phyloP scores from a whole-genome alignment of 805 yeast species.

The Starmerella vitae region DNA sequence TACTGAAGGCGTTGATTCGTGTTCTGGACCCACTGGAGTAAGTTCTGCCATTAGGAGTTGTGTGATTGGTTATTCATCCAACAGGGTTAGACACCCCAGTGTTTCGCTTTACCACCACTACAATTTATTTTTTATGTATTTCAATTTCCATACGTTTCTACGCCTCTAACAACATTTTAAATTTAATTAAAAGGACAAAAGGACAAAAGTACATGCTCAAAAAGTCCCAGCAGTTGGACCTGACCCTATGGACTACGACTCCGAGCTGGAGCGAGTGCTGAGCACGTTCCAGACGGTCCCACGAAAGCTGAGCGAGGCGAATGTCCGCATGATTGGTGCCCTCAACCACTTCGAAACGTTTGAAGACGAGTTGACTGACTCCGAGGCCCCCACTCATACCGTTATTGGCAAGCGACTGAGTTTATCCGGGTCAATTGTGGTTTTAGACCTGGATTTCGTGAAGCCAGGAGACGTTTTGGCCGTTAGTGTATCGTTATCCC shows the following conservation, averaged over 20 bases:
- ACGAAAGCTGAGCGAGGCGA: slow-evolving; percentile 27
- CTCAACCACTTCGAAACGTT: slow-evolving; percentile 28
- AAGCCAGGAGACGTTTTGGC: slow-evolving; percentile 16
- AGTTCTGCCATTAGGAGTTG: too few relatives aligned
- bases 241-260: slow-evolving; percentile 17
- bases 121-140: too few relatives aligned
- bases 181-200: too few relatives aligned
- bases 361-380: slow-evolving; percentile 22
- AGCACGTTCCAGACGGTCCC: slow-evolving; percentile 25
- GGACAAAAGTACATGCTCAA: too few relatives aligned
- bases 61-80: too few relatives aligned
- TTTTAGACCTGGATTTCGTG: slow-evolving; percentile 26
- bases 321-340: slow-evolving; percentile 26
- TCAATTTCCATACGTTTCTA: too few relatives aligned
- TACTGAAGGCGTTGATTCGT: not conserved
- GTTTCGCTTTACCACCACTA: too few relatives aligned
- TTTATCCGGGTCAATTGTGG: slow-evolving; percentile 29
- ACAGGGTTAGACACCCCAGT: too few relatives aligned
- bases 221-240: too few relatives aligned
- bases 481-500: slow-evolving; percentile 24
- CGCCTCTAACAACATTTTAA: too few relatives aligned
- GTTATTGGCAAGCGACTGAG: slow-evolving; percentile 27
- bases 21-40: slow-evolving; percentile 5
- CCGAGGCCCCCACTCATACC: slow-evolving; percentile 2
- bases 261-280: slow-evolving; percentile 20